Conservation (phyloP, 345 rosid genomes). For the Schrenkiella parvula region DNA sequence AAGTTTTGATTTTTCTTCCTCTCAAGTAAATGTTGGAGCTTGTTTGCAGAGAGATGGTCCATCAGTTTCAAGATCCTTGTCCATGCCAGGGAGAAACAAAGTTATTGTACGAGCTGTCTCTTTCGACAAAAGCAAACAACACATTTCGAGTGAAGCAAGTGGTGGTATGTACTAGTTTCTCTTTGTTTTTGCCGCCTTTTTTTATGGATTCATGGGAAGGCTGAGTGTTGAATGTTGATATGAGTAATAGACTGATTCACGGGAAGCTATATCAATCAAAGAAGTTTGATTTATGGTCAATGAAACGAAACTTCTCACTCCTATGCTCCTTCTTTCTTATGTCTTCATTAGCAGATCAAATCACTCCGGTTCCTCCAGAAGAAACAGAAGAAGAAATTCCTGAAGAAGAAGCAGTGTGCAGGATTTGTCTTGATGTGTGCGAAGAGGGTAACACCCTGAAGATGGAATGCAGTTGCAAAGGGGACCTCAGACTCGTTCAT, state of each 20-base stretch:
- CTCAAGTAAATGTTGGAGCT: neutral
- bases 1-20: neutral
- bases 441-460: conserved; percentile 86
- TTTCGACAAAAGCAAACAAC: conserved; percentile 48
- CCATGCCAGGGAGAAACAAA: conserved; percentile 62
- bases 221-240: neutral
- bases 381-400: conserved; percentile 84
- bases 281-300: neutral
- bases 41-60: conserved; percentile 54
- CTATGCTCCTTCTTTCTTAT: conserved; percentile 4
- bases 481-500: conserved; percentile 81
- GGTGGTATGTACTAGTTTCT: conserved; percentile 41
- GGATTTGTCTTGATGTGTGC: conserved; percentile 83
- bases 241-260: conserved; percentile 1
- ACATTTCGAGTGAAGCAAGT: conserved; percentile 31
- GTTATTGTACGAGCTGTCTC: conserved; percentile 79
- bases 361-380: conserved; percentile 45
- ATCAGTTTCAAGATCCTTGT: conserved; percentile 72
- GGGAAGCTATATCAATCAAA: neutral
- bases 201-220: neutral
- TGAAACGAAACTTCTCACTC: neutral
- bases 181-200: neutral
- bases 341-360: conserved; percentile 53
- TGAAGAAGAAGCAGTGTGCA: conserved; percentile 94
- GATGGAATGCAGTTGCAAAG: conserved; percentile 98